Evolutionary conservation across 2,329 filamentous ascomycete genomes (phyloP).

Genomic region (Gremmenia infestans): DNA sequence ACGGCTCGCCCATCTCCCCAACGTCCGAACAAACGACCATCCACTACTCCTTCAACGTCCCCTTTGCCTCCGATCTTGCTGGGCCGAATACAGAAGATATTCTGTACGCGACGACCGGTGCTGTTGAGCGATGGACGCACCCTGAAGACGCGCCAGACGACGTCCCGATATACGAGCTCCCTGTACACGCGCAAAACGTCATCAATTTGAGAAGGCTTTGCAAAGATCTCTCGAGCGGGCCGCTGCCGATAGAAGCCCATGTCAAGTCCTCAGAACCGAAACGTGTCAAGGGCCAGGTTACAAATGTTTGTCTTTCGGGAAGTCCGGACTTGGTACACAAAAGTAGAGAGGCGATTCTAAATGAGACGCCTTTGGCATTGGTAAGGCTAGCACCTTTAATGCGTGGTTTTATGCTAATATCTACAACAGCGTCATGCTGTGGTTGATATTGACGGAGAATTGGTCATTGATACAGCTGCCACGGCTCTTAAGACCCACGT

Average conservation of each 20-base stretch:
- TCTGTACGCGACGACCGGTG: slow-evolving; percentile 82
- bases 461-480: slow-evolving; percentile 70
- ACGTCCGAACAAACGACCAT: slow-evolving; percentile 72
- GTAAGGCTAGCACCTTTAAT: slow-evolving; percentile 49
- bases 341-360: slow-evolving; percentile 83
- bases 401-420: slow-evolving; percentile 26
- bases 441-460: slow-evolving; percentile 86
- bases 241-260: slow-evolving; percentile 72
- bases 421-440: slow-evolving; percentile 73
- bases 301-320: slow-evolving; percentile 87
- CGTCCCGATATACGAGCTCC: slow-evolving; percentile 79
- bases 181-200: slow-evolving; percentile 86
- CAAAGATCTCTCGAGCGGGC: slow-evolving; percentile 68
- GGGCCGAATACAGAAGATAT: slow-evolving; percentile 94
- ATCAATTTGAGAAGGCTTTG: slow-evolving; percentile 75
- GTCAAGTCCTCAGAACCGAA: slow-evolving; percentile 80
- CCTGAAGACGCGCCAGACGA: slow-evolving; percentile 81
- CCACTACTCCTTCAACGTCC: slow-evolving; percentile 95
- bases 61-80: slow-evolving; percentile 86
- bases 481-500: slow-evolving; percentile 70
- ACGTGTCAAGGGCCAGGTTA: slow-evolving; percentile 62
- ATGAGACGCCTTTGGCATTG: slow-evolving; percentile 86
- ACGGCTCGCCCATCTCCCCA: slow-evolving; percentile 56
- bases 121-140: slow-evolving; percentile 89
- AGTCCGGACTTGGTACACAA: slow-evolving; percentile 83